Conservation (phyloP, 179 eudicot genomes). For the Pouteria campechiana region DNA sequence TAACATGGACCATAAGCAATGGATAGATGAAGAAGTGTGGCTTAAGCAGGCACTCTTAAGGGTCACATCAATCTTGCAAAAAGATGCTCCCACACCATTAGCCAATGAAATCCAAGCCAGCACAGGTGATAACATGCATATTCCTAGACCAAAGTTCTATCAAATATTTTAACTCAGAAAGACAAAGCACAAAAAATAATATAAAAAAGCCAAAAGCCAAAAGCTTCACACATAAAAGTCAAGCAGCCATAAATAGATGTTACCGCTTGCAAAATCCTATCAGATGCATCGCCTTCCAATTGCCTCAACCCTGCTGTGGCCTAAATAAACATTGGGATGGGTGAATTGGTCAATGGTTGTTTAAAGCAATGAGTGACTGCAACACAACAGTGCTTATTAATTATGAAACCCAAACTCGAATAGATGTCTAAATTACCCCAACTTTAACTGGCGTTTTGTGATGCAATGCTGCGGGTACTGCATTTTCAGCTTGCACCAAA, state of each 20-base stretch:
- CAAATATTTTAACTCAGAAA: constrained; percentile 6
- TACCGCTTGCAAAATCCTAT: constrained; percentile 93
- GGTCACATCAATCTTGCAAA: too few relatives aligned
- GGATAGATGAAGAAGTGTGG: too few relatives aligned
- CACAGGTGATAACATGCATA: too few relatives aligned
- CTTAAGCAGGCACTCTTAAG: too few relatives aligned
- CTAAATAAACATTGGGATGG: constrained; percentile 22
- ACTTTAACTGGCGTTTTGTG: constrained; percentile 78
- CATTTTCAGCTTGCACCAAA: constrained; percentile 50
- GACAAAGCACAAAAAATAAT: not conserved
- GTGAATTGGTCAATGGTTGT: too few relatives aligned
- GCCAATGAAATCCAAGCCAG: too few relatives aligned
- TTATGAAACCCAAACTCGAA: too few relatives aligned
- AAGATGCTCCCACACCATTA: too few relatives aligned
- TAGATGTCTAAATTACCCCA: constrained; percentile 64
- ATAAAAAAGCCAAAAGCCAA: not conserved
- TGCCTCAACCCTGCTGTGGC: constrained; percentile 99
- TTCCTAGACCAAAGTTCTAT: too few relatives aligned
- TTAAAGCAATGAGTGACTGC: too few relatives aligned
- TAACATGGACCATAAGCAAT: too few relatives aligned
- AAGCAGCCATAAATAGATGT: not conserved
- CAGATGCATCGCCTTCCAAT: constrained; percentile 77
- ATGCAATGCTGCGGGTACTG: constrained; percentile 57
- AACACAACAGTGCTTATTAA: too few relatives aligned
- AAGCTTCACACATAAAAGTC: not conserved